A percentile compares a stretch with the other conserved stretches of the same genome.
These are phyloP conservation scores for Yamadazyma conglobata DNA, from an alignment of 1,139 yeast genomes.

Conservation along the genomic window DNA sequence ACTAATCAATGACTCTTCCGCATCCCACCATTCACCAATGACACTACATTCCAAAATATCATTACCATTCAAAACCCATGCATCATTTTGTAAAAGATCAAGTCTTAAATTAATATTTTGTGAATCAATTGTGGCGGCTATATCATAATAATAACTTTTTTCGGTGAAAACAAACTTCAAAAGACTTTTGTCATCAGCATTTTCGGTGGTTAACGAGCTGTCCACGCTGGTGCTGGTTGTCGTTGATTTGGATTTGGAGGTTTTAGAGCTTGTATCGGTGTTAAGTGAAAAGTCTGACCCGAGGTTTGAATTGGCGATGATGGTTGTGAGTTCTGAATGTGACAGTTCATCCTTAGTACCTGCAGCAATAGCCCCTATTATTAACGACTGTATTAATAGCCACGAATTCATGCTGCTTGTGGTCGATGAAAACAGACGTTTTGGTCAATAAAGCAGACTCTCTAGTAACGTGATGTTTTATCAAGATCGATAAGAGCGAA, in stretches of 20 bases:
- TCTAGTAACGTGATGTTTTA: too few relatives aligned
- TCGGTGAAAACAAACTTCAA: constrained; percentile 22
- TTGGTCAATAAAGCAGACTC: too few relatives aligned
- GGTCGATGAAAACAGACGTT: too few relatives aligned
- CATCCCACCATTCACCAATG: constrained; percentile 20
- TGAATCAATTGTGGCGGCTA: constrained; percentile 11
- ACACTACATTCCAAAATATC: constrained; percentile 23
- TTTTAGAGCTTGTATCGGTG: constrained; percentile 9
- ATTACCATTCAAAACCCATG: constrained; percentile 34
- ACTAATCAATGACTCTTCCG: constrained; percentile 14
- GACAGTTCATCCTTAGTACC: too few relatives aligned
- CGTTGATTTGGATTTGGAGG: constrained; percentile 4
- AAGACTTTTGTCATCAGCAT: constrained; percentile 14
- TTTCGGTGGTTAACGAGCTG: constrained; percentile 16
- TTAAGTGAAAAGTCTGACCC: constrained; percentile 14
- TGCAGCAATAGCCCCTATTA: too few relatives aligned
- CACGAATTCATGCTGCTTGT: too few relatives aligned
- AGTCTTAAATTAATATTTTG: constrained; percentile 22
- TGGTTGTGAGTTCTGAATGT: constrained; percentile 9
- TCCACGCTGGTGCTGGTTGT: constrained; percentile 11
- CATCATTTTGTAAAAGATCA: constrained; percentile 34
- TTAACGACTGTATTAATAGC: too few relatives aligned
- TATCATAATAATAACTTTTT: constrained; percentile 17
- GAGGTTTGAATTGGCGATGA: constrained; percentile 15
- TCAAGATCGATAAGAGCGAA: too few relatives aligned